Conservation (phyloP, 768 basidiomycete genomes). For the Favolaschia claudopus region DNA sequence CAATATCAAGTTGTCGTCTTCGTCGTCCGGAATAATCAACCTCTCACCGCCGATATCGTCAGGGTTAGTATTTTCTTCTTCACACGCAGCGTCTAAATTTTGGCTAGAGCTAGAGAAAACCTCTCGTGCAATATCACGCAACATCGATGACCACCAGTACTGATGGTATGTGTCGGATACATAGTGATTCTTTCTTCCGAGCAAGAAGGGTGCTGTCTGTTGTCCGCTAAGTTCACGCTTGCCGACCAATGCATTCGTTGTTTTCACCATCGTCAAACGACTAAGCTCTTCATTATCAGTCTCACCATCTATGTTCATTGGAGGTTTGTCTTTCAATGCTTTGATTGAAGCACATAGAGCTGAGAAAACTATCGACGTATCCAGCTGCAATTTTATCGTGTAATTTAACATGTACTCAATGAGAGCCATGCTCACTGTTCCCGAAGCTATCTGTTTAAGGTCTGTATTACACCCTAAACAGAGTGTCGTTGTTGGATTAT, state of each 20-base stretch:
- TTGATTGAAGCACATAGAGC: slow-evolving; percentile 19
- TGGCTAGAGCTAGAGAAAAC: too few relatives aligned
- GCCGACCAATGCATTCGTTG: too few relatives aligned
- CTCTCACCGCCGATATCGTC: neutral
- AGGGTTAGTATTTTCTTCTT: too few relatives aligned
- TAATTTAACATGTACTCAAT: too few relatives aligned
- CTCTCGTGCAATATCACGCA: neutral
- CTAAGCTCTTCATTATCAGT: neutral
- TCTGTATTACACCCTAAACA: slow-evolving; percentile 4
- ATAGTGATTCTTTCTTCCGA: neutral
- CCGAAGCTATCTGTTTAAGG: too few relatives aligned
- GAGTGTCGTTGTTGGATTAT: neutral
- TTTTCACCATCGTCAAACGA: neutral
- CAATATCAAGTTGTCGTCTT: too few relatives aligned
- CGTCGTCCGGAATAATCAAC: too few relatives aligned
- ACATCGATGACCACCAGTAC: neutral
- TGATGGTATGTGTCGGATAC: neutral
- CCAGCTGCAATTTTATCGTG: slow-evolving; percentile 2
- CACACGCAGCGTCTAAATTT: too few relatives aligned
- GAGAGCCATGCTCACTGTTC: too few relatives aligned
- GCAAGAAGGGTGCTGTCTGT: neutral
- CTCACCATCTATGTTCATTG: slow-evolving; percentile 11
- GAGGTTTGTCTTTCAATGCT: slow-evolving; percentile 3
- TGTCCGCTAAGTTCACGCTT: too few relatives aligned
- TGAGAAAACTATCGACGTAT: slow-evolving; percentile 15